Conservation (phyloP, 805 yeast species). For the Grigorovia transvaalensis region DNA sequence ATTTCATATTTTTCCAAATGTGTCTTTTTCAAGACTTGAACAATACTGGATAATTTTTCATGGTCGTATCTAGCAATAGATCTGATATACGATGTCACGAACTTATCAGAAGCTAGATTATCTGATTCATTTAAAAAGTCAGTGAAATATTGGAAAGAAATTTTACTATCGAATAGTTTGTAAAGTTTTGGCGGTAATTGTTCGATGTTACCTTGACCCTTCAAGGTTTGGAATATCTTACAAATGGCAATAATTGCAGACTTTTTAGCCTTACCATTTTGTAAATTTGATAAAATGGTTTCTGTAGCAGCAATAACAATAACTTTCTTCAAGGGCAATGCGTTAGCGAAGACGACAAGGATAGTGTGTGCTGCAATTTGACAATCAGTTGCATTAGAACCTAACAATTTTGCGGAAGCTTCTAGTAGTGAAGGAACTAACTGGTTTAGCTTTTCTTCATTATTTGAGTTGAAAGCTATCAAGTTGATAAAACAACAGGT, state of each 20-base stretch:
- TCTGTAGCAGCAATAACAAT: constrained; percentile 52
- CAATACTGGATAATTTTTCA: constrained; percentile 27
- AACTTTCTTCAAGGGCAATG: constrained; percentile 47
- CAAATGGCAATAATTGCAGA: constrained; percentile 40
- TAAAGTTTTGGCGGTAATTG: constrained; percentile 33
- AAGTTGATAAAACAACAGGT: constrained; percentile 57
- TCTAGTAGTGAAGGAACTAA: constrained; percentile 50
- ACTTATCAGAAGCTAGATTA: constrained; percentile 26
- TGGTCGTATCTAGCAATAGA: constrained; percentile 37
- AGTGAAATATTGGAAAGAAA: constrained; percentile 11
- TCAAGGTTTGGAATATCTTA: constrained; percentile 40
- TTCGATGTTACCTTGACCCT: constrained; percentile 32
- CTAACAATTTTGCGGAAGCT: constrained; percentile 44
- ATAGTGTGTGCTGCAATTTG: constrained; percentile 80
- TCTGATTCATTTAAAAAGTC: constrained; percentile 20
- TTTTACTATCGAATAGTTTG: constrained; percentile 23
- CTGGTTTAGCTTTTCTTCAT: constrained; percentile 36
- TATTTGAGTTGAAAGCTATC: constrained; percentile 43
- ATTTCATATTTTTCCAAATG: constrained; percentile 30
- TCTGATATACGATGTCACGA: constrained; percentile 35
- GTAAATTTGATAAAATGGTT: constrained; percentile 42
- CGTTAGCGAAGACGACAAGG: constrained; percentile 64
- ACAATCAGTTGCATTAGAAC: constrained; percentile 42
- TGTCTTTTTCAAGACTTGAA: constrained; percentile 29
- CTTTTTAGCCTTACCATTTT: constrained; percentile 28